A percentile compares a stretch with the other conserved stretches of the same genome.
phyloP scores from a whole-genome alignment of 1,139 yeast species.

The Meyerozyma sp. region DNA sequence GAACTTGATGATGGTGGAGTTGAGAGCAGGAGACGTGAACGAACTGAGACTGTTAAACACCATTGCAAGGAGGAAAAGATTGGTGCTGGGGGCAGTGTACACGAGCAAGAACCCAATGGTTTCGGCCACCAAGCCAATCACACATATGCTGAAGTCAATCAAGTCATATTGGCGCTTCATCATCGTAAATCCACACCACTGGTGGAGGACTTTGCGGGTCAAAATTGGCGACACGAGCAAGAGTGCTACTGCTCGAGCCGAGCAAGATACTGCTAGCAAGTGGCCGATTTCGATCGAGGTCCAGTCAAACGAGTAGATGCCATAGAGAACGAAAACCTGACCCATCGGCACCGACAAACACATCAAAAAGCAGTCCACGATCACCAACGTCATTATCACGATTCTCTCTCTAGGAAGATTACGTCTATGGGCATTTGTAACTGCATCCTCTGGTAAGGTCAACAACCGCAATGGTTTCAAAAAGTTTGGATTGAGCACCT shows the following conservation, averaged over 20 bases:
- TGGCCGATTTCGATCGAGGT: conserved; percentile 53
- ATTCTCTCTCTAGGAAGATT: conserved; percentile 16
- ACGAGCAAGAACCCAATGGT: conserved; percentile 33
- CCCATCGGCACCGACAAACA: conserved; percentile 33
- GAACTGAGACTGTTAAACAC: conserved; percentile 30
- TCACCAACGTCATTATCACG: conserved; percentile 41
- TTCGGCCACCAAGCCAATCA: conserved; percentile 31
- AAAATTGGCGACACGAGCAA: conserved; percentile 31
- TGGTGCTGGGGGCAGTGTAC: conserved; percentile 5
- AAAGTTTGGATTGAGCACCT: conserved; percentile 14
- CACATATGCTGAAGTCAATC: conserved; percentile 42
- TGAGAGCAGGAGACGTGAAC: conserved; percentile 50
- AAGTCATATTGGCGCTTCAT: conserved; percentile 41
- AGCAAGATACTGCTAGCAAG: conserved; percentile 50
- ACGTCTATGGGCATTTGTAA: conserved; percentile 8
- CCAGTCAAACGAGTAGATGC: conserved; percentile 58
- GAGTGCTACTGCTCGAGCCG: conserved; percentile 32
- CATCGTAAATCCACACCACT: conserved; percentile 3
- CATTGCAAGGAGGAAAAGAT: conserved; percentile 2
- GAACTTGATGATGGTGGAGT: conserved; percentile 47
- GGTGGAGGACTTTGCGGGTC: conserved; percentile 23
- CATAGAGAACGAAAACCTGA: conserved; percentile 50
- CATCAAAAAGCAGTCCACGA: conserved; percentile 40
- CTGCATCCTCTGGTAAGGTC: conserved; percentile 33
- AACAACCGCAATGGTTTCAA: conserved; percentile 45